Evolutionary conservation across 2,329 filamentous ascomycete species (phyloP), one percentile per base, ranked within the genome.

Genomic region (Claviceps paspali): DNA sequence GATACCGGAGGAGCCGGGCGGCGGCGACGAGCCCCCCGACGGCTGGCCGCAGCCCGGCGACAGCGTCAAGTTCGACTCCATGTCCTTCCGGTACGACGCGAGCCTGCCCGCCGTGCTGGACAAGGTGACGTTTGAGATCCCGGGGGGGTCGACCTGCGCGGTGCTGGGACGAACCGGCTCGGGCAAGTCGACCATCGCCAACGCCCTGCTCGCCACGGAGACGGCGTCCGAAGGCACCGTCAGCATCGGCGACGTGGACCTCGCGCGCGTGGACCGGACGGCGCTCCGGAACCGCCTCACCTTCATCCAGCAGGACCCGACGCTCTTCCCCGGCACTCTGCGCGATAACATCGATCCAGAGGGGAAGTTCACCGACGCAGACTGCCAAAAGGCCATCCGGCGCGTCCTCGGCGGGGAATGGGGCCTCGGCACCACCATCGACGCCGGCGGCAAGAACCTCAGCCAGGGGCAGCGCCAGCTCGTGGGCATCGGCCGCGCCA

Each of bases 81-180:
- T 86, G 38, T 84, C 81, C 0, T 73, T 94, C 40, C 74, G 75
- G 33, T 94, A 94, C 47, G 84, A 83, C 6, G 73, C 80, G 1
- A 72, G 81, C 41, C 70, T 92, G 0, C 81, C 86, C 0, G 77
- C 81, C 0, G 81, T 84, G 0, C 59, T 94, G 1, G 61, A 65
- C 6, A 64, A 78, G 31, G 65, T 92, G 21, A 75, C 72, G 0
- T 76, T 94, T 42, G 72, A 66, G 2, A 84, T 94, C 36, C 81
- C 82, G 0, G 70, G 69, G 3, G 70, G 71, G 2, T 63, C 70
- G 7, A 75, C 69, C 0, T 73, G 73, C 28, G 70, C 71, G 0
- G 73, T 94, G 5, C 78, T 88, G 1, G 86, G 86, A 1, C 76
- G 86, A 26, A 94, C 87, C 0, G 79, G 83, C 0, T 91, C 82